Percentiles rank a stretch among this genome's conserved stretches.
Evolutionary conservation across 2,329 filamentous ascomycete species (phyloP).

Genomic region (Pseudomassariella vexata): DNA sequence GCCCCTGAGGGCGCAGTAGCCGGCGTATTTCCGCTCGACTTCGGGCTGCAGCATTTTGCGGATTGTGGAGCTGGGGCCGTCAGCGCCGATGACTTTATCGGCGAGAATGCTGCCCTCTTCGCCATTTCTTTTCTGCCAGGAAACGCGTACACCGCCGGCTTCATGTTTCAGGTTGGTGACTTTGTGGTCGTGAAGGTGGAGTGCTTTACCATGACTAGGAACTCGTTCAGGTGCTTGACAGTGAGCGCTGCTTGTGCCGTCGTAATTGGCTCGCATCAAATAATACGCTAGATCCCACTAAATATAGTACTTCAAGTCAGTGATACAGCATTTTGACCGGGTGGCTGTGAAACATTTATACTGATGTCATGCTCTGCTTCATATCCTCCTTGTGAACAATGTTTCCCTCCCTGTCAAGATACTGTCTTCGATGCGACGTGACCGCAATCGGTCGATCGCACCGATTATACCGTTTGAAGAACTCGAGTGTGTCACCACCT

Average conservation of each 20-base stretch:
- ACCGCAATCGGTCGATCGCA: constrained; percentile 26
- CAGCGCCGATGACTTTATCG: constrained; percentile 36
- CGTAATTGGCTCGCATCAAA: constrained; percentile 37
- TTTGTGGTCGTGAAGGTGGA: constrained; percentile 26
- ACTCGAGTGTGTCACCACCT: constrained; percentile 33
- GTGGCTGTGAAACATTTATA: too few relatives aligned
- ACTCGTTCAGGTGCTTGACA: constrained; percentile 20
- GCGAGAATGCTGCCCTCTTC: constrained; percentile 21
- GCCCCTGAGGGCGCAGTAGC: constrained; percentile 36
- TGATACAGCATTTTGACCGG: too few relatives aligned
- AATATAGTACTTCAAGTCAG: too few relatives aligned
- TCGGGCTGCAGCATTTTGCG: constrained; percentile 24
- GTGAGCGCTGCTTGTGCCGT: constrained; percentile 27
- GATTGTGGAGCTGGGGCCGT: constrained; percentile 35
- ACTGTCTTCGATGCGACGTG: constrained; percentile 23
- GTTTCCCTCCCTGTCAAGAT: constrained; percentile 25
- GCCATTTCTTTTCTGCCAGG: constrained; percentile 25
- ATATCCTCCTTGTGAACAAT: constrained; percentile 26
- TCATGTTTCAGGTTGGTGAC: constrained; percentile 22
- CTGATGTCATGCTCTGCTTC: constrained; percentile 37
- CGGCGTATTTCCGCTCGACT: constrained; percentile 26
- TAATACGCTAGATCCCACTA: constrained; percentile 39
- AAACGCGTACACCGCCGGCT: constrained; percentile 20
- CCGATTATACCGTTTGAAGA: constrained; percentile 34
- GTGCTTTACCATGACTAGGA: constrained; percentile 20